A percentile compares a stretch with the other conserved stretches of the same genome.
Evolutionary conservation across 345 rosid species (phyloP).

Genomic region (Populus simonii): DNA sequence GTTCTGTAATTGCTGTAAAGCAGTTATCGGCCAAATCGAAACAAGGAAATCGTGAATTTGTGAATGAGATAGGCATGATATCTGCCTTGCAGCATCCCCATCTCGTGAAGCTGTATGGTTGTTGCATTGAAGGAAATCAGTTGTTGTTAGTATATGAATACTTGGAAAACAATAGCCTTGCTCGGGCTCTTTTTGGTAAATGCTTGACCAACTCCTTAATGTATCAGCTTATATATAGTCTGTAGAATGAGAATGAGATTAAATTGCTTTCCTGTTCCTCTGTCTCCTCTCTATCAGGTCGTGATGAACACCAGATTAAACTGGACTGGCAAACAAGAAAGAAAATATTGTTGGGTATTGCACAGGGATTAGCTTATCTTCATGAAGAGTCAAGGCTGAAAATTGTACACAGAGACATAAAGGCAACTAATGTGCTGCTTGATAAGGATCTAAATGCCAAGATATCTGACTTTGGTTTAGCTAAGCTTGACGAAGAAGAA

Average conservation of each 20-base stretch:
- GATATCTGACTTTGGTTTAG: slow-evolving; percentile 71
- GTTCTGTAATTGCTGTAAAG: slow-evolving; percentile 57
- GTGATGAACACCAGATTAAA: slow-evolving; percentile 36
- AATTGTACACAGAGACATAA: slow-evolving; percentile 71
- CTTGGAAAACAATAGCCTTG: slow-evolving; percentile 63
- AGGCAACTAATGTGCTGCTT: slow-evolving; percentile 69
- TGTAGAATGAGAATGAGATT: background rate
- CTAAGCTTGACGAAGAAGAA: slow-evolving; percentile 72
- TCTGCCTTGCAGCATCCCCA: slow-evolving; percentile 68
- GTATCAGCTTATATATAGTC: no score
- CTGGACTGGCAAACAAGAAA: slow-evolving; percentile 59
- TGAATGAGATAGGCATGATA: slow-evolving; percentile 69
- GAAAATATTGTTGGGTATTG: slow-evolving; percentile 51
- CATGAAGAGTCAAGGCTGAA: slow-evolving; percentile 72
- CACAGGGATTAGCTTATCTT: slow-evolving; percentile 53
- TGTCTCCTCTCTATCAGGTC: slow-evolving; percentile 24
- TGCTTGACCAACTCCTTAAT: background rate
- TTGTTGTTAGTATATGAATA: slow-evolving; percentile 58
- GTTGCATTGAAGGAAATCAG: slow-evolving; percentile 65
- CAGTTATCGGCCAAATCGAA: slow-evolving; percentile 67
- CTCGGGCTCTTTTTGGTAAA: slow-evolving; percentile 62
- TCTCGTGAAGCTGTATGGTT: slow-evolving; percentile 60
- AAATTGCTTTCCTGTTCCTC: background rate
- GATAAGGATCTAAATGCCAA: slow-evolving; percentile 58
- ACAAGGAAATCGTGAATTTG: slow-evolving; percentile 70